phyloP scores from a whole-genome alignment of 176 grass and related monocot species.

The Ananas comosus region DNA sequence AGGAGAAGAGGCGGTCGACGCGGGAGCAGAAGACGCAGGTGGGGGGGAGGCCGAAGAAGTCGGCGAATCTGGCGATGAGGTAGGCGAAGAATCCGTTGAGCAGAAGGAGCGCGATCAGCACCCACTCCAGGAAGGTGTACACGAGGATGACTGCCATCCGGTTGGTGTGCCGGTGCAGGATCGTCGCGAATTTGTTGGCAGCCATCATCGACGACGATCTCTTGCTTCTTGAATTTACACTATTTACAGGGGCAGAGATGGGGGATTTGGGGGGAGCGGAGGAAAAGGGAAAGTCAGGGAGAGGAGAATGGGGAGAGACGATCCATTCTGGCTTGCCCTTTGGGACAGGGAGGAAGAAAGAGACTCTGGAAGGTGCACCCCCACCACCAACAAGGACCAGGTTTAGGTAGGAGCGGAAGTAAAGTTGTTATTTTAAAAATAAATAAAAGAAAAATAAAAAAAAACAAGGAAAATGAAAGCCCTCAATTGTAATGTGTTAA shows the following conservation, averaged over 20 bases:
- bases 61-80: constrained; percentile 27
- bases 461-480: too few relatives aligned
- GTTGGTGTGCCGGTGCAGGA: constrained; percentile 14
- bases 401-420: background rate
- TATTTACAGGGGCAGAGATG: background rate
- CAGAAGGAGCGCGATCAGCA: constrained; percentile 24
- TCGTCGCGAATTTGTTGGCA: constrained; percentile 17
- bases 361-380: background rate
- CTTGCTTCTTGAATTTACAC: background rate
- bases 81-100: constrained; percentile 26
- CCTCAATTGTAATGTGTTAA: too few relatives aligned
- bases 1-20: constrained; percentile 67
- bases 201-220: constrained; percentile 9
- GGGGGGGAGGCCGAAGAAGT: constrained; percentile 19
- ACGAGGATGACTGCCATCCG: constrained; percentile 17
- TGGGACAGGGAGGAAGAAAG: background rate
- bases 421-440: background rate
- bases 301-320: background rate
- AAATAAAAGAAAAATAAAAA: too few relatives aligned
- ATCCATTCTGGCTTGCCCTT: background rate
- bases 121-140: constrained; percentile 25
- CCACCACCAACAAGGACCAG: background rate
- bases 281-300: background rate
- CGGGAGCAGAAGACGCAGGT: constrained; percentile 59
- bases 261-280: background rate